Percentiles rank a stretch among this genome's conserved stretches.
Conservation (phyloP, 1,284 basidiomycete species). For the Leccinum solheimii region DNA sequence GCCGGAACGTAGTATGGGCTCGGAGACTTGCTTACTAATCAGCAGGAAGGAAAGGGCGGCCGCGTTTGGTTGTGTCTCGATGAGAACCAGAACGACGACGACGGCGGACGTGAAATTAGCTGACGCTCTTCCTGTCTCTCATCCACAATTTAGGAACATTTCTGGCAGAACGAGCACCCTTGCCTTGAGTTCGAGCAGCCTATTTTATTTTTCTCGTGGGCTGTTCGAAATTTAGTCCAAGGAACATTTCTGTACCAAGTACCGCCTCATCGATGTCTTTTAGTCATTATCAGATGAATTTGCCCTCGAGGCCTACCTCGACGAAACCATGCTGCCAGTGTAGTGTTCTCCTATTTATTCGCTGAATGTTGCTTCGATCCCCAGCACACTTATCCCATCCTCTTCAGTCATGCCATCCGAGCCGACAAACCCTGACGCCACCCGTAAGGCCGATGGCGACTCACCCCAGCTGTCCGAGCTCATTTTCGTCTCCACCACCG, state of each 20-base stretch:
- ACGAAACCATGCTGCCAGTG: constrained; percentile 16
- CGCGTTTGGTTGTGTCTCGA: constrained; percentile 14
- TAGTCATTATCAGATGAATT: constrained; percentile 15
- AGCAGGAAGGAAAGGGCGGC: constrained; percentile 11
- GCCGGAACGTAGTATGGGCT: background rate
- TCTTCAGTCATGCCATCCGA: constrained; percentile 26
- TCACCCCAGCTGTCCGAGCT: constrained; percentile 47
- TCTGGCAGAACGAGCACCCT: constrained; percentile 64
- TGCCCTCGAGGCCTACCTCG: constrained; percentile 30
- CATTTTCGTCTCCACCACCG: constrained; percentile 60
- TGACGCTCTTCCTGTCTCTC: constrained; percentile 70
- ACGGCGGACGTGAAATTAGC: constrained; percentile 50
- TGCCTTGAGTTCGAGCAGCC: constrained; percentile 79
- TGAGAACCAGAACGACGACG: constrained; percentile 67
- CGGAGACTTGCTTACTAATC: constrained; percentile 23
- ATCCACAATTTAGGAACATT: constrained; percentile 48
- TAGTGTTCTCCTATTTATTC: constrained; percentile 21
- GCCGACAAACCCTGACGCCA: constrained; percentile 11
- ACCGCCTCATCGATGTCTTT: background rate
- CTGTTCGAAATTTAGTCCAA: constrained; percentile 76
- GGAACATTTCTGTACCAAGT: constrained; percentile 46
- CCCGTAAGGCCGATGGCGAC: constrained; percentile 8
- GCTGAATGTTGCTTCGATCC: background rate
- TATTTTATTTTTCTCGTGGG: constrained; percentile 45
- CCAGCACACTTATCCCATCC: constrained; percentile 5